Evolutionary conservation across 805 yeast species (phyloP).

Genomic region (Nakazawaea ishiwadae): DNA sequence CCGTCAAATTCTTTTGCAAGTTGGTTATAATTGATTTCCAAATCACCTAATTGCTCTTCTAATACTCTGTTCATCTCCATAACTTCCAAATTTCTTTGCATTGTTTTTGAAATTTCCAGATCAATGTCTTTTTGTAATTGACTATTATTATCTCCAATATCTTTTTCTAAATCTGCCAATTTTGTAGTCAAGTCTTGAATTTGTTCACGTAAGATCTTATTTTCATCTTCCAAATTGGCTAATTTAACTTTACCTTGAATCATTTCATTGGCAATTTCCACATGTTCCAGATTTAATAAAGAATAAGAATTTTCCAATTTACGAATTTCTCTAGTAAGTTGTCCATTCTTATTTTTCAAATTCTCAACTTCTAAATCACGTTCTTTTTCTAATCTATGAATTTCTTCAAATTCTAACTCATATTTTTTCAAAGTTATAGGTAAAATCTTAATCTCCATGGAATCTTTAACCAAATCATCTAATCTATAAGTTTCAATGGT

Average conservation of each 20-base stretch:
- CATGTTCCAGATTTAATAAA: constrained; percentile 74
- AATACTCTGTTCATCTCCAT: constrained; percentile 55
- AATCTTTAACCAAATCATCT: constrained; percentile 72
- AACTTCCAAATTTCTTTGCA: constrained; percentile 61
- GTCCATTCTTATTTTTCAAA: constrained; percentile 62
- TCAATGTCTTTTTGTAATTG: constrained; percentile 31
- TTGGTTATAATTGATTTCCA: constrained; percentile 29
- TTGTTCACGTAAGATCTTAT: constrained; percentile 48
- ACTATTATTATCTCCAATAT: constrained; percentile 14
- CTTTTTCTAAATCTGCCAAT: constrained; percentile 27
- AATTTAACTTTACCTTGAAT: constrained; percentile 71
- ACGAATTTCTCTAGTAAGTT: constrained; percentile 66
- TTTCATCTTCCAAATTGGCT: constrained; percentile 75
- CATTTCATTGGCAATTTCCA: constrained; percentile 82
- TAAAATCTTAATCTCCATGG: constrained; percentile 65
- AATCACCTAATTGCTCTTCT: constrained; percentile 44
- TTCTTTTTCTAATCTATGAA: constrained; percentile 63
- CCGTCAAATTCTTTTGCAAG: constrained; percentile 30
- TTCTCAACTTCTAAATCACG: constrained; percentile 58
- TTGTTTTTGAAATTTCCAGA: constrained; percentile 51
- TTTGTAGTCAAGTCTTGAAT: constrained; percentile 44
- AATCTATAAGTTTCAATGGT: constrained; percentile 46
- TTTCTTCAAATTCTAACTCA: constrained; percentile 67
- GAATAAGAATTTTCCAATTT: constrained; percentile 67
- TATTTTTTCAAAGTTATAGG: constrained; percentile 73